Percentiles rank a stretch among this genome's conserved stretches.
Conservation (phyloP, 2,329 filamentous ascomycete genomes). For the Alternaria rosae region DNA sequence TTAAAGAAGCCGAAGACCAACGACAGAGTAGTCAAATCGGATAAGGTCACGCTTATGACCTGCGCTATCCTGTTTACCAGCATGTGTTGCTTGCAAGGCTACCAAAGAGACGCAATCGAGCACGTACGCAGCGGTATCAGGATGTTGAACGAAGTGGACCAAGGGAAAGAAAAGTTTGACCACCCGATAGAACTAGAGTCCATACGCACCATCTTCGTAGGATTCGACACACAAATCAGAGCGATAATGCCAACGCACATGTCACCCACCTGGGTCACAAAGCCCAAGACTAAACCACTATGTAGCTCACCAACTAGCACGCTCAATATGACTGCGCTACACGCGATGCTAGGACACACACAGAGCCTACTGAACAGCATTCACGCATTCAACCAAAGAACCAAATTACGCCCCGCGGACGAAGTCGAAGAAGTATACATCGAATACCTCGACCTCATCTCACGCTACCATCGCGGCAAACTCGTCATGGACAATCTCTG, state of each 20-base stretch:
- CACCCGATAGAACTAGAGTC: conserved; percentile 38
- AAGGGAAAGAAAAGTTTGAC: conserved; percentile 1
- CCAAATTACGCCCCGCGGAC: conserved; percentile 15
- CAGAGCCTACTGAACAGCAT: conserved; percentile 36
- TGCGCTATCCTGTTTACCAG: conserved; percentile 42
- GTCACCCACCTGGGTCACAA: conserved; percentile 33
- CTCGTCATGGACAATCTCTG: conserved; percentile 13
- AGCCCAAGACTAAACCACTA: conserved; percentile 17
- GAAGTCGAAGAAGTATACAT: conserved; percentile 21
- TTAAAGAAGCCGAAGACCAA: conserved; percentile 17
- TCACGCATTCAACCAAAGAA: conserved; percentile 32
- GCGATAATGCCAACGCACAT: conserved; percentile 34
- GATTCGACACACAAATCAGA: conserved; percentile 41
- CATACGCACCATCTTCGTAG: conserved; percentile 39
- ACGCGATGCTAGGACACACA: conserved; percentile 24
- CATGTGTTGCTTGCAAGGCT: conserved; percentile 43
- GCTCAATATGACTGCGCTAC: conserved; percentile 16
- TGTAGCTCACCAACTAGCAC: conserved; percentile 5
- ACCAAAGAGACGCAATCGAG: conserved; percentile 36
- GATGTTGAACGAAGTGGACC: conserved; percentile 40
- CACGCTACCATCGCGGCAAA: conserved; percentile 16
- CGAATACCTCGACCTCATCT: conserved; percentile 12
- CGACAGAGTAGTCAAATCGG: conserved; percentile 9
- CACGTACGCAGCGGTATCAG: conserved; percentile 43
- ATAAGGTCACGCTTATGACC: conserved; percentile 43